These are phyloP conservation scores for Chionographis japonica DNA, from an alignment of 106 monocot species.

Conservation along the genomic window DNA sequence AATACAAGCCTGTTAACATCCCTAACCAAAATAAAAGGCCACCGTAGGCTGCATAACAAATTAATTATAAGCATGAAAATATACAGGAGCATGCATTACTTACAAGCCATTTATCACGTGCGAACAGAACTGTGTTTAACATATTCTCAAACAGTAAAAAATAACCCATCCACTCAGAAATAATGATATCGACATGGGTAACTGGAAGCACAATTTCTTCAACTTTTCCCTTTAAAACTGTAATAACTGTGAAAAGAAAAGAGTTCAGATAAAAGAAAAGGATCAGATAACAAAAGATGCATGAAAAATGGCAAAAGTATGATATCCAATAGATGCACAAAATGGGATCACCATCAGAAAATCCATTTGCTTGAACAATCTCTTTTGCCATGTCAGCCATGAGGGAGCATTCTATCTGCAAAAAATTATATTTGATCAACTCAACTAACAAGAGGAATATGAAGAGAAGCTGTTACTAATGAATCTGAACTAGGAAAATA, in stretches of 20 bases:
- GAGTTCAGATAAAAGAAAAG: not conserved
- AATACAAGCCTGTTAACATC: no score
- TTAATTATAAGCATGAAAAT: not conserved
- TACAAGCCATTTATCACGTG: constrained; percentile 98
- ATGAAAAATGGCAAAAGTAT: not conserved
- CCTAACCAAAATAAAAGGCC: no score
- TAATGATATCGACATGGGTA: constrained; percentile 72
- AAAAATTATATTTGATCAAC: not conserved
- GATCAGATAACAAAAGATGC: not conserved
- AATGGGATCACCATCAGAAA: constrained; percentile 59
- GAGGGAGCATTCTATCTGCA: constrained; percentile 89
- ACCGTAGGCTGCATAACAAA: not conserved
- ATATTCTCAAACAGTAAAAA: constrained; percentile 94
- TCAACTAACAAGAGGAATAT: not conserved
- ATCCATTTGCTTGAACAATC: constrained; percentile 84
- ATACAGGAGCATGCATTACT: constrained; percentile 12
- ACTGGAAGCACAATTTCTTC: constrained; percentile 87
- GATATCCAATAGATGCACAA: no score
- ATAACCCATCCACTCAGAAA: constrained; percentile 98
- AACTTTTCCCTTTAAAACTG: constrained; percentile 84
- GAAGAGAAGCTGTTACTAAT: no score
- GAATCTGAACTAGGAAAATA: no score
- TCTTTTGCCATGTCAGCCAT: constrained; percentile 98
- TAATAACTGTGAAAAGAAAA: constrained; percentile 61
- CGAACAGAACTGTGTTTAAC: constrained; percentile 91